Evolutionary conservation across 345 rosid species (phyloP).

Genomic region (Jatropha curcas): DNA sequence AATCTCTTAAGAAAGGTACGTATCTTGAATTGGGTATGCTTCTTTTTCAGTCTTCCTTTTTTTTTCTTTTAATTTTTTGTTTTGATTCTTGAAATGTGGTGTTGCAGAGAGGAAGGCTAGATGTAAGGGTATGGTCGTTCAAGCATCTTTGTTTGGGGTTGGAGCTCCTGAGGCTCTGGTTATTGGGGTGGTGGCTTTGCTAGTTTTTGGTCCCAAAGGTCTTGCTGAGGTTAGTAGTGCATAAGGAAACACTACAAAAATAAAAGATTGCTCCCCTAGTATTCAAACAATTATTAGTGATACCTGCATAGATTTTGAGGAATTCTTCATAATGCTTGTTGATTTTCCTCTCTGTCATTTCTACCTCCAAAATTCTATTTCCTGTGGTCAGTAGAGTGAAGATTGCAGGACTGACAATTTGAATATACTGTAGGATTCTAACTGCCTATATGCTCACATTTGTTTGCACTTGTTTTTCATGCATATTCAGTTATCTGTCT

Average conservation of each 20-base stretch:
- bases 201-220: slow-evolving; percentile 99
- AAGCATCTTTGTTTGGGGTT: slow-evolving; percentile 90
- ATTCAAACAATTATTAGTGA: not conserved
- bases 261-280: not conserved
- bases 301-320: not conserved
- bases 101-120: slow-evolving; percentile 58
- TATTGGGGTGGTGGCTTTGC: slow-evolving; percentile 94
- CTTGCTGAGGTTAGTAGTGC: slow-evolving; percentile 79
- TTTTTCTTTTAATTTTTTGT: not conserved
- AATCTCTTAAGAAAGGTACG: slow-evolving; percentile 49
- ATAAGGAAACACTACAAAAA: no score
- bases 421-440: not conserved
- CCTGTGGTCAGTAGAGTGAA: not conserved
- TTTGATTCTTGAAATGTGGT: slow-evolving; percentile 18
- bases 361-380: not conserved
- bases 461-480: no score
- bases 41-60: not conserved
- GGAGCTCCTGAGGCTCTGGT: slow-evolving; percentile 99
- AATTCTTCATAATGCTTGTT: not conserved
- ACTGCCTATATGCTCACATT: not conserved
- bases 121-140: slow-evolving; percentile 43
- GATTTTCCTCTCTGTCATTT: not conserved
- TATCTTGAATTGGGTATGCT: slow-evolving; percentile 8
- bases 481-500: no score
- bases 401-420: no score